Evolutionary conservation across 768 basidiomycete genomes (phyloP), one percentile per base, ranked within the genome.

Genomic region (Kwoniella europaea): DNA sequence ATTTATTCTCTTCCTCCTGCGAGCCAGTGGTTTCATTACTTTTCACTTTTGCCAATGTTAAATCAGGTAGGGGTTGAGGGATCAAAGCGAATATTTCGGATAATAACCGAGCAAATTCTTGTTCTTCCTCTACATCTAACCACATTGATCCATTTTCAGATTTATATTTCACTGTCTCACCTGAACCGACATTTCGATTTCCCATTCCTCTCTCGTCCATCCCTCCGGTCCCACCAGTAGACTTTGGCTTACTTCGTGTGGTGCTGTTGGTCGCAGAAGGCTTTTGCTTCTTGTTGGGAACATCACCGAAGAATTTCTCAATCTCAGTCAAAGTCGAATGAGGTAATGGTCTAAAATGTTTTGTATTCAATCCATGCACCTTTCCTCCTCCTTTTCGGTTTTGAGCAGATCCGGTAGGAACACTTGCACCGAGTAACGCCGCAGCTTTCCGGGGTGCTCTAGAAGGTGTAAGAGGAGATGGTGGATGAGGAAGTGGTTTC

Each of bases 81-180:
- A 42, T 12, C 4, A 42, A 6, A 50, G 61, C 50, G 9, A 68
- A 63, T 13, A 72, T 52, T 27, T 80, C 79, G 27, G 69, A 69
- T 77, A 80, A 74, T 43, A 80, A 66, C 79, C 76, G 78, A 4
- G 79, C 79, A 58, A 80, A 80, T 55, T 80, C 79, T 42, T 76
- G 73, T 65, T 80, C 79, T 72, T 80, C 79, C 61, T 80, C 77
- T 13, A 74, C 72, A 44, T 78, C 79, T n/a, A 78, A 18, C 79
- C 79, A 80, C 69, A 75, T 71, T 15, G 64, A 69, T 18, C 79
- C 77, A 41, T 78, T 71, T 22, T 71, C 72, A 9, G 46, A 69
- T 50, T 63, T 42, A 69, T 78, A 56, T 29, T 65, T 53, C 1
- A 73, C 63, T 9, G 69, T 59, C 29, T 66, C 55, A 13, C 73